phyloP scores from a whole-genome alignment of 1,284 basidiomycete genomes.

The Cryptococcus hybrid region DNA sequence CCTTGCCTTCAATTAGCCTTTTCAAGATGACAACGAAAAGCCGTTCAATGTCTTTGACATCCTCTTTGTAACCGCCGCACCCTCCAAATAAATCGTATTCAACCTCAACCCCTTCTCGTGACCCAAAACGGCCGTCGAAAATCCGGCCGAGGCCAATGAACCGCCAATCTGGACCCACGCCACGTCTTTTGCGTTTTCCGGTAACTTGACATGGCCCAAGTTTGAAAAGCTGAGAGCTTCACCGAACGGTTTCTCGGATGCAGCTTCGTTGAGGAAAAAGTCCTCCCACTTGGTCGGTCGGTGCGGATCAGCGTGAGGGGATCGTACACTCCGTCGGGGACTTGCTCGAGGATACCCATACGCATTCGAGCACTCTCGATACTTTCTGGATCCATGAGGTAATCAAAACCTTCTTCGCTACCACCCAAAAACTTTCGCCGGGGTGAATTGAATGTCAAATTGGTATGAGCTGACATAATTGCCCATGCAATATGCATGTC shows the following conservation, averaged over 20 bases:
- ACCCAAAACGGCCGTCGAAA: conserved; percentile 25
- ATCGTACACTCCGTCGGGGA: conserved; percentile 25
- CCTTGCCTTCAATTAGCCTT: conserved; percentile 2
- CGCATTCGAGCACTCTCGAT: conserved; percentile 18
- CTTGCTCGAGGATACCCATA: conserved; percentile 32
- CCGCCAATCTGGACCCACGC: conserved; percentile 32
- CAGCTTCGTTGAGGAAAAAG: conserved; percentile 24
- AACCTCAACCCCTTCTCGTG: conserved; percentile 34
- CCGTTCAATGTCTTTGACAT: conserved; percentile 13
- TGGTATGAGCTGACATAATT: conserved; percentile 31
- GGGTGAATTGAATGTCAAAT: conserved; percentile 6
- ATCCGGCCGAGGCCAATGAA: conserved; percentile 17
- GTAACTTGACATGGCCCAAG: conserved; percentile 27
- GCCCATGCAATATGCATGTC: conserved; percentile 27
- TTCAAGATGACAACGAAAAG: conserved; percentile 11
- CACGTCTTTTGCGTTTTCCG: conserved; percentile 24
- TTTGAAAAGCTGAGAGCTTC: conserved; percentile 35
- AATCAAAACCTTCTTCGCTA: conserved; percentile 6
- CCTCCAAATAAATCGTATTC: conserved; percentile 24
- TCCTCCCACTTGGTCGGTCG: conserved; percentile 41
- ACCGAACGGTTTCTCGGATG: conserved; percentile 10
- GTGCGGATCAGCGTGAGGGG: conserved; percentile 10
- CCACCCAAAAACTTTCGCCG: conserved; percentile 25
- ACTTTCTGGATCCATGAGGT: conserved; percentile 6
- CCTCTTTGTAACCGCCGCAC: conserved; percentile 15